These are phyloP conservation scores for Aquilaria malaccensis DNA, from an alignment of 345 rosid species.

Conservation along the genomic window DNA sequence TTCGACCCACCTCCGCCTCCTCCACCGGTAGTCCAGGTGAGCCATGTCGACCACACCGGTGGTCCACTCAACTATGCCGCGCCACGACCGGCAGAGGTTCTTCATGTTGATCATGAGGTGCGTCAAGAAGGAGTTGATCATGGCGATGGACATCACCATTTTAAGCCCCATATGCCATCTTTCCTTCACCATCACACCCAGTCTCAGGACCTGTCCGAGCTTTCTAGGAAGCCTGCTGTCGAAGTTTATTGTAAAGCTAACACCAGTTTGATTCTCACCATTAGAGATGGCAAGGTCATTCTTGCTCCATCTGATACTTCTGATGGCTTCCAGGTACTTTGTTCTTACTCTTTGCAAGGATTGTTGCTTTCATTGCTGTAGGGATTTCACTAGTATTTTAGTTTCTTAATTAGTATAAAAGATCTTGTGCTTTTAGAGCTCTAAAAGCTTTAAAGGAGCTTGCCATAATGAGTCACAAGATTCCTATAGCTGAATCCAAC, in stretches of 20 bases:
- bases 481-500: neutral
- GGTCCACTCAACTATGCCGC: conserved; percentile 2
- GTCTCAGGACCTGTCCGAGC: conserved; percentile 25
- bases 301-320: conserved; percentile 51
- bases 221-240: conserved; percentile 39
- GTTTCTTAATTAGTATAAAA: neutral
- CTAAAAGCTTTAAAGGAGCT: neutral
- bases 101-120: conserved; percentile 33
- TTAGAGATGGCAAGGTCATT: conserved; percentile 54
- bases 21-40: conserved; percentile 26
- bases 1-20: conserved; percentile 2
- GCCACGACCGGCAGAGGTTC: conserved; percentile 17
- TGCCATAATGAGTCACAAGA: neutral
- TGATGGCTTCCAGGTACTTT: conserved; percentile 50
- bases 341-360: neutral
- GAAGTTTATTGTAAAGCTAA: conserved; percentile 63
- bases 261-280: conserved; percentile 44
- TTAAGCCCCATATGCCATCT: conserved; percentile 31
- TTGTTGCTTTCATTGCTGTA: too few relatives aligned
- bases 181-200: conserved; percentile 26
- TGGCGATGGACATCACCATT: conserved; percentile 28
- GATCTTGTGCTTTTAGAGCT: neutral
- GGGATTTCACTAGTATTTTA: neutral
- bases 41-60: conserved; percentile 26
- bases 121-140: conserved; percentile 11